Percentiles rank a stretch among this genome's conserved stretches.
phyloP scores from a whole-genome alignment of 1,284 basidiomycete species.

The Pseudozyma hubeiensis region DNA sequence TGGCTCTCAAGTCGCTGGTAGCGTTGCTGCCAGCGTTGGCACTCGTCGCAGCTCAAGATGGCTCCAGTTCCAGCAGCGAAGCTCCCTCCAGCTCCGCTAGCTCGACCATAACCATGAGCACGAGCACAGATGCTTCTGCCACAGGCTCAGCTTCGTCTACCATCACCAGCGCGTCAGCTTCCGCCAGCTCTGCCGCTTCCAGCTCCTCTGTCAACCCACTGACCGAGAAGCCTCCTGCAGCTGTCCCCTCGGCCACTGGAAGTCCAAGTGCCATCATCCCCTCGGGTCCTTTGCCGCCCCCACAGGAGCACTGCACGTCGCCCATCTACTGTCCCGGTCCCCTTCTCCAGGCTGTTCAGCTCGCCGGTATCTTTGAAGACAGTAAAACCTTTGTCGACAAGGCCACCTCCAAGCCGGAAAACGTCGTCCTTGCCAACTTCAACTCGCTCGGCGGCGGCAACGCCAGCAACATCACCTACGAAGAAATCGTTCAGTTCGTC shows the following conservation, averaged over 20 bases:
- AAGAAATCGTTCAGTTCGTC: conserved; percentile 75
- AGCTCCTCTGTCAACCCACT: conserved; percentile 35
- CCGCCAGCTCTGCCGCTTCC: conserved; percentile 14
- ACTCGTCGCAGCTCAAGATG: conserved; percentile 34
- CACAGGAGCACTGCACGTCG: conserved; percentile 52
- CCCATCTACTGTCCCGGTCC: conserved; percentile 64
- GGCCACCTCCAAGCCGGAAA: conserved; percentile 67
- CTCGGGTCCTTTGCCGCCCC: conserved; percentile 25
- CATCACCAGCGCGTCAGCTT: conserved; percentile 6
- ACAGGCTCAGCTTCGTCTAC: conserved; percentile 19
- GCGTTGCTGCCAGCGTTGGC: conserved; percentile 35
- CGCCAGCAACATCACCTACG: conserved; percentile 73
- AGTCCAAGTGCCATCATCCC: conserved; percentile 38
- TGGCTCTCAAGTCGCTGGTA: conserved; percentile 25
- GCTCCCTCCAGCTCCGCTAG: not conserved
- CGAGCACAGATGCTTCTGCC: conserved; percentile 19
- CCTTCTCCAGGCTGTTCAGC: conserved; percentile 75
- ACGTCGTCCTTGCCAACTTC: conserved; percentile 80
- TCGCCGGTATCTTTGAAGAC: conserved; percentile 81
- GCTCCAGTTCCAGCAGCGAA: conserved; percentile 10
- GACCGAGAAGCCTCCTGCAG: conserved; percentile 41
- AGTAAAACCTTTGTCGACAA: conserved; percentile 90
- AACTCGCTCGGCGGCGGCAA: conserved; percentile 71
- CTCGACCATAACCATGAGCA: not conserved
- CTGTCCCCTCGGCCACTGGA: conserved; percentile 37